phyloP scores from a whole-genome alignment of 2,329 filamentous ascomycete species.

The Botryotinia calthae region DNA sequence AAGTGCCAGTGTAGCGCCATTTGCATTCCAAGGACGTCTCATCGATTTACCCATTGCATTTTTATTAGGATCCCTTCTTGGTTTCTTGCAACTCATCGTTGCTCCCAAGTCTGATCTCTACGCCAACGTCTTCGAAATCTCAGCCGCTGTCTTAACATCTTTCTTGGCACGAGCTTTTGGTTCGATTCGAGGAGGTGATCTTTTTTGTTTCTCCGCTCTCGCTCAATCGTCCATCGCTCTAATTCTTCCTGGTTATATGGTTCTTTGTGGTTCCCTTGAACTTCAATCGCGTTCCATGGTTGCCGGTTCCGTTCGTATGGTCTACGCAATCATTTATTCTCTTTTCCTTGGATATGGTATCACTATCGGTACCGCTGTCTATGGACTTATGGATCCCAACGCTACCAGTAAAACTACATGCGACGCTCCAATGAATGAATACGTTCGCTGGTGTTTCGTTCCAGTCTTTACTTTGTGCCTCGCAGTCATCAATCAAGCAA shows the following conservation, averaged over 20 bases:
- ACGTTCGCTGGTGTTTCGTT: slow-evolving; percentile 68
- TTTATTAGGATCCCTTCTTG: slow-evolving; percentile 66
- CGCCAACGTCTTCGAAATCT: slow-evolving; percentile 63
- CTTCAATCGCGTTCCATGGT: slow-evolving; percentile 55
- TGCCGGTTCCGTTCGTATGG: slow-evolving; percentile 56
- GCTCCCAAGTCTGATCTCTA: slow-evolving; percentile 68
- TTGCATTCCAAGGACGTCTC: slow-evolving; percentile 68
- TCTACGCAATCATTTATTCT: slow-evolving; percentile 58
- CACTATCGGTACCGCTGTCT: slow-evolving; percentile 54
- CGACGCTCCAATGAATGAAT: slow-evolving; percentile 47
- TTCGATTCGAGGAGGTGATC: slow-evolving; percentile 48
- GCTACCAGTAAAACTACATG: slow-evolving; percentile 49
- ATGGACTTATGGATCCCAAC: slow-evolving; percentile 50
- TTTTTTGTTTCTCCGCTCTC: slow-evolving; percentile 66
- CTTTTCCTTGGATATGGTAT: slow-evolving; percentile 57
- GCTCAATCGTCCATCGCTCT: slow-evolving; percentile 64
- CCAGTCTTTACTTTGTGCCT: slow-evolving; percentile 70
- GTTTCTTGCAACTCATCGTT: slow-evolving; percentile 66
- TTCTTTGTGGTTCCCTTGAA: slow-evolving; percentile 56
- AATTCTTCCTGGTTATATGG: slow-evolving; percentile 63
- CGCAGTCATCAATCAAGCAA: slow-evolving; percentile 75
- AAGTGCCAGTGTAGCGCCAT: slow-evolving; percentile 68
- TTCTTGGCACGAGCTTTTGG: slow-evolving; percentile 63
- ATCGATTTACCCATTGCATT: slow-evolving; percentile 74
- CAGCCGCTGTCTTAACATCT: slow-evolving; percentile 58